Conservation (phyloP, 192 early-diverging fungal genomes). For the Thoreauomyces humboldtii region DNA sequence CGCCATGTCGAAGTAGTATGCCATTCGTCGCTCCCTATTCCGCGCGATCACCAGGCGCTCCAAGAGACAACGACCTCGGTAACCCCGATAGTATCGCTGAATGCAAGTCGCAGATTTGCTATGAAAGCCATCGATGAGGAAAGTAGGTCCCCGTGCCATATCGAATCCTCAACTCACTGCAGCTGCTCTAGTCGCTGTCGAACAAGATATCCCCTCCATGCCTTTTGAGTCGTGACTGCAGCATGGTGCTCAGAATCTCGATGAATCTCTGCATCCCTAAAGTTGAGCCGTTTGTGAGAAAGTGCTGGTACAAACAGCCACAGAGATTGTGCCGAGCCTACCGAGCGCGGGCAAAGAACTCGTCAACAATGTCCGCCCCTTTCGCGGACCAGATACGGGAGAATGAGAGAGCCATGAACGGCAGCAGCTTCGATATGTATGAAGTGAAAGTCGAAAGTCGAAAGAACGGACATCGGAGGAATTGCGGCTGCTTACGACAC, state of each 20-base stretch:
- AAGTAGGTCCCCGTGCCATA: no score
- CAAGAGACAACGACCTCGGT: slow-evolving; percentile 15
- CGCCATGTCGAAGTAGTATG: slow-evolving; percentile 28
- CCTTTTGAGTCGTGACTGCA: slow-evolving; percentile 33
- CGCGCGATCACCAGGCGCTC: slow-evolving; percentile 23
- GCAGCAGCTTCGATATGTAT: neutral
- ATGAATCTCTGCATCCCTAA: slow-evolving; percentile 36
- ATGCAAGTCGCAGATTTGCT: slow-evolving; percentile 22
- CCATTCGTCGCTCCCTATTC: slow-evolving; percentile 12
- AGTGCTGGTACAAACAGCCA: no score
- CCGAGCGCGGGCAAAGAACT: slow-evolving; percentile 14
- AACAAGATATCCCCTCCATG: slow-evolving; percentile 34
- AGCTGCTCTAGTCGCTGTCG: slow-evolving; percentile 3
- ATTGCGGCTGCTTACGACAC: no score
- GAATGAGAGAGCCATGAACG: slow-evolving; percentile 21
- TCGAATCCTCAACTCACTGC: neutral
- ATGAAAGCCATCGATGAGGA: no score
- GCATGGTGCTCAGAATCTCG: slow-evolving; percentile 30
- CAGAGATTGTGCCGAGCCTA: neutral
- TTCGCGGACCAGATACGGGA: slow-evolving; percentile 3
- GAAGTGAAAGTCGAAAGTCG: no score
- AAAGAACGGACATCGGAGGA: no score
- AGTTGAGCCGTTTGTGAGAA: no score
- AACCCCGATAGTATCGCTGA: slow-evolving; percentile 41
- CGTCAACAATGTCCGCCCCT: slow-evolving; percentile 21